A percentile compares a stretch with the other conserved stretches of the same genome.
Conservation (phyloP, 805 yeast genomes). For the Clavispora asparagi region DNA sequence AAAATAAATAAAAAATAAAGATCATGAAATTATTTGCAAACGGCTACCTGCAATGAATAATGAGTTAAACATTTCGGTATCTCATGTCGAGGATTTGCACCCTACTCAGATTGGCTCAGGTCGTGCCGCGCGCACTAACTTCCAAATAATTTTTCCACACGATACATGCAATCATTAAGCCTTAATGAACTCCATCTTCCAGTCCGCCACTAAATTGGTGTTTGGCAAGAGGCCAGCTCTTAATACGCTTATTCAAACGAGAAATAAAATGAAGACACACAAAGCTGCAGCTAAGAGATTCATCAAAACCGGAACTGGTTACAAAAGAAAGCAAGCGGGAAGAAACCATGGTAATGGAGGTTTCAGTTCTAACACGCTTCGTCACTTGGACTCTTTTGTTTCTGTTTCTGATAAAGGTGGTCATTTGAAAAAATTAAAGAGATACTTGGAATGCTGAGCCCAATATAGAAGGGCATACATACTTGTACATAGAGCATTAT, state of each 20-base stretch:
- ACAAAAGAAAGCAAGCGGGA: conserved; percentile 60
- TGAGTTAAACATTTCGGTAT: not conserved
- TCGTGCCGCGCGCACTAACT: not conserved
- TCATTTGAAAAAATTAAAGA: conserved; percentile 56
- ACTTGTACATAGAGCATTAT: conserved; percentile 2
- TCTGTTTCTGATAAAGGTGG: conserved; percentile 46
- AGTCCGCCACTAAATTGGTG: conserved; percentile 10
- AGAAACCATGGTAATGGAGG: conserved; percentile 92
- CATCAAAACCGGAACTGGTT: conserved; percentile 65
- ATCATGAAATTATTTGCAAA: no score
- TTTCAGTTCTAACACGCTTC: conserved; percentile 61
- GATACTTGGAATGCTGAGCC: conserved; percentile 30
- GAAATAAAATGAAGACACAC: conserved; percentile 66
- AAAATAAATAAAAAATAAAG: no score
- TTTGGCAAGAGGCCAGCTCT: conserved; percentile 17
- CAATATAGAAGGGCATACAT: not conserved
- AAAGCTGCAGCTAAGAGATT: conserved; percentile 86
- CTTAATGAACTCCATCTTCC: conserved; percentile 15
- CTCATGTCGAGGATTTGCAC: not conserved
- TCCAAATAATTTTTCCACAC: conserved; percentile 1
- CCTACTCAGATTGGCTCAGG: not conserved
- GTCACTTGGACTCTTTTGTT: conserved; percentile 55
- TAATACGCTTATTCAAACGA: conserved; percentile 29
- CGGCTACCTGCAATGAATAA: no score
- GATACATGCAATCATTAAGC: not conserved